Evolutionary conservation across 2,329 filamentous ascomycete genomes (phyloP), one percentile per base, ranked within the genome.

Genomic region (Fusarium guadeloupense): DNA sequence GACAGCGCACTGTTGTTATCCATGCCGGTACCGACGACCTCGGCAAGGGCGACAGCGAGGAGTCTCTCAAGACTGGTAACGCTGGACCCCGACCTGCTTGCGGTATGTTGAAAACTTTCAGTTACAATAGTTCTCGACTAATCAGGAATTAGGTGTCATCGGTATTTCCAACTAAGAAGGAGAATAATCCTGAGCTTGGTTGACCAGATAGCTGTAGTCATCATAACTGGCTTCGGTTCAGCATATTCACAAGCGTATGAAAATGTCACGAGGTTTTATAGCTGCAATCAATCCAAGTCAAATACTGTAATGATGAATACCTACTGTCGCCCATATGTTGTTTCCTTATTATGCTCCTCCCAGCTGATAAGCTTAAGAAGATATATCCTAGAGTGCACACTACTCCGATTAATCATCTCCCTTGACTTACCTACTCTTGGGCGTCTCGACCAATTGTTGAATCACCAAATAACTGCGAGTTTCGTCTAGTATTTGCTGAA

Each of bases 1-100:
- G 9, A 28, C 70, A 95, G 91, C 93, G 95, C 76, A 98, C 95
- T 69, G 86, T 99, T 63, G 95, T 99, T 73, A 87, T 96, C 74
- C 95, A 99, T 84, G 89, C 84, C 71, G 95, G 95, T 77, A 98
- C 94, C 69, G 95, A 99, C 76, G 95, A 99, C 76, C 92, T 99
- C 67, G 95, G 95, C 80, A 91, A 91, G 85, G 93, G 93, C 74
- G 91, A 82, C 71, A 89, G 91, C 82, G 92, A 94, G 81, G 93
- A 98, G 84, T 97, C 92, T 74, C 92, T 96, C 85, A 97, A 96
- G 89, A 99, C 95, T 67, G 95, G 95, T 70, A 99, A 98, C 78
- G 95, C 95, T 76, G 95, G 95, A 73, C 78, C 83, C 71, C 92
- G 95, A 76, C 95, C 95, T 76, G 95, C 95, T 77, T 99, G 95